A percentile compares a stretch with the other conserved stretches of the same genome.
Conservation (phyloP, 1,139 yeast genomes). For the Saccharomycopsis crataegensis region DNA sequence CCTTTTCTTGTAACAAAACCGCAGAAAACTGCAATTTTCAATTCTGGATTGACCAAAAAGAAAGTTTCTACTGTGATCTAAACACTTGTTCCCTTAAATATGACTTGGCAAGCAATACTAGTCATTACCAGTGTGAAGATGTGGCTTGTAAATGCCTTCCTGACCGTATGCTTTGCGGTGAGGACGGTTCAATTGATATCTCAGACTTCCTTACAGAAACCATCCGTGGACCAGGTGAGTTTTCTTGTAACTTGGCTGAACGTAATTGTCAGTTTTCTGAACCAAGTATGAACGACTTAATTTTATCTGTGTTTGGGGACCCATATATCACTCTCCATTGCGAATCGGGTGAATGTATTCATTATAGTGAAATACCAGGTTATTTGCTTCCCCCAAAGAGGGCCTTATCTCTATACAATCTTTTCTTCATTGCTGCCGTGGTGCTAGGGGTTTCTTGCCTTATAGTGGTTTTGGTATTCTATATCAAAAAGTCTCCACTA, state of each 20-base stretch:
- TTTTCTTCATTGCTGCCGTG: constrained; percentile 45
- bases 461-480: constrained; percentile 40
- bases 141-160: constrained; percentile 85
- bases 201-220: constrained; percentile 88
- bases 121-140: constrained; percentile 70
- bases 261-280: constrained; percentile 75
- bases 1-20: constrained; percentile 77
- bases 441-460: constrained; percentile 34
- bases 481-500: constrained; percentile 57
- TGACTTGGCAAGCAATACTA: constrained; percentile 54
- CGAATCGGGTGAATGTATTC: constrained; percentile 83
- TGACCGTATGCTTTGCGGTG: constrained; percentile 89
- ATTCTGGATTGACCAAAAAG: constrained; percentile 89
- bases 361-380: constrained; percentile 89
- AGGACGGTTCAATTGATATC: constrained; percentile 87
- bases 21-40: constrained; percentile 74
- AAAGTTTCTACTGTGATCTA: constrained; percentile 85
- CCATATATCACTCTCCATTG: constrained; percentile 77
- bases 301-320: constrained; percentile 87
- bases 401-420: constrained; percentile 40
- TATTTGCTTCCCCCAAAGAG: constrained; percentile 57
- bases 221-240: constrained; percentile 89
- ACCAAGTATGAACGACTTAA: constrained; percentile 92
- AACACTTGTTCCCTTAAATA: constrained; percentile 61
- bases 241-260: constrained; percentile 61